These are phyloP conservation scores for Citrus sinensis DNA, from an alignment of 345 rosid species.

Conservation along the genomic window DVS_A1.0 CM039164.1:1244001-1244500, in stretches of 20 bases:
- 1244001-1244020: constrained; percentile 40
- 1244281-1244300: constrained; percentile 90
- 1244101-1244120: constrained; percentile 78
- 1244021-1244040: constrained; percentile 33
- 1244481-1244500: constrained; percentile 49
- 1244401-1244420: constrained; percentile 96
- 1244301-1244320: constrained; percentile 91
- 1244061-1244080: constrained; percentile 84
- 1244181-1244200: constrained; percentile 99
- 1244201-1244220: constrained; percentile 98
- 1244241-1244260: constrained; percentile 91
- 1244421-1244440: constrained; percentile 85
- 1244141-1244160: constrained; percentile 94
- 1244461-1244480: constrained; percentile 85
- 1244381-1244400: constrained; percentile 80
- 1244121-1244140: constrained; percentile 93
- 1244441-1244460: constrained; percentile 94
- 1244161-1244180: constrained; percentile 98
- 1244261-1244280: constrained; percentile 97
- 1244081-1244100: constrained; percentile 82
- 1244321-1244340: constrained; percentile 98
- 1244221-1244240: constrained; percentile 96
- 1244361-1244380: constrained; percentile 95
- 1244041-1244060: constrained; percentile 50
- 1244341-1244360: constrained; percentile 97